Base-by-base conservation (phyloP, 495 filamentous ascomycete species). In the Sphaerosporella brunnea region DNA sequence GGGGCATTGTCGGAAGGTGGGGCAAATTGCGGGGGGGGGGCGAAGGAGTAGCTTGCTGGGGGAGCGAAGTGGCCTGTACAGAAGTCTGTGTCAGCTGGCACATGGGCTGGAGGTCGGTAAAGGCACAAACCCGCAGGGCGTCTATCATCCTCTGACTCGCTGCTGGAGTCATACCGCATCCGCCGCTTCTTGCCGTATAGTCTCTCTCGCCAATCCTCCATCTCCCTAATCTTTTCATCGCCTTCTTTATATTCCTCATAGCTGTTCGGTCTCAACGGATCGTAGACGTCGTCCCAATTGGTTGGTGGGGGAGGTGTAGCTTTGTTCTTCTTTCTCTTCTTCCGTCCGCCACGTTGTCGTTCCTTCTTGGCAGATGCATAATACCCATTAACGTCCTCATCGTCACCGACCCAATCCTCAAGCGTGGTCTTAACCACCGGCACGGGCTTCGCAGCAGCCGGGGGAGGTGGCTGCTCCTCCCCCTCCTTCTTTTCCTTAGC, bases 221-320 rank as follows among this genome's bases (percentile, higher is more conserved):
- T 72, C 62, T 90, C 83, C 0, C 69, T 60, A 35, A 86, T 73
- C 53, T 80, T 79, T 62, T 94, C 88, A 24, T 93, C 86, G 51
- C 84, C 88, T 30, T 78, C 68, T 38, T 81, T 74, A 58, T 93
- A 95, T 61, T 93, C 82, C 38, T 85, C 78, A 49, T 88, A 86
- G 47, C 75, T 83, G 34, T 85, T 94, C 1, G 88, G 88, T 18
- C 80, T 65, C 2, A 79, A 70, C 0, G 84, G 82, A 55, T 94
- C 88, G 56, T 94, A 96, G 36, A 87, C 76, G 60, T 93, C 87
- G 58, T 93, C 83, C 88, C 87, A 95, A 58, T 93, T 78, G 35
- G 82, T 81, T 42, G 75, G 66, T 30, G 69, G 54, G 35, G 66
- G 71, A 4, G 71, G 62, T 32, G 73, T 68, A 20, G 82, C 77